Evolutionary conservation across 495 filamentous ascomycete genomes (phyloP), one percentile per base, ranked within the genome.

Genomic region (Sabuloglossum arenarium): DNA sequence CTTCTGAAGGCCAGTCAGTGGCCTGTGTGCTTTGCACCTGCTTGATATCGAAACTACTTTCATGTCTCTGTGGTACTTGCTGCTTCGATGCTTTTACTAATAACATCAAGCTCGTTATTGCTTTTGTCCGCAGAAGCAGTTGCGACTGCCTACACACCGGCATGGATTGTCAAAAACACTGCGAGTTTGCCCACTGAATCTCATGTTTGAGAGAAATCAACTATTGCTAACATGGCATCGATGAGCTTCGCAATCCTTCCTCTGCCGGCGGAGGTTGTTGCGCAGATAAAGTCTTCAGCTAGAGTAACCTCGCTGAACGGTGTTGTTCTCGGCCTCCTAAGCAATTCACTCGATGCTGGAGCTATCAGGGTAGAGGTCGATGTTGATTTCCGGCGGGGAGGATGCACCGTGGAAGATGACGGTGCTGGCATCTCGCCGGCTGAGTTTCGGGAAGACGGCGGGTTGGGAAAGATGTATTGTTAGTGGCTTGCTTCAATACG

Each of bases 271-370:
- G 77, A 90, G 53, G 88, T 87, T 54, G 73, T 79, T 54, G 78
- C 82, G n/a, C 89, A 90, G 63, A 82, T 98, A 66, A 86, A 84
- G 60, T 96, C 90, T 0, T 94, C 89, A 1, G 79, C 77, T 6
- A 72, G 75, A 24, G 84, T 97, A 59, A 84, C 79, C 1, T 79
- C 82, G 29, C 68, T 98, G 49, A 80, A 82, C 60, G 79, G 69
- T 25, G 90, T 86, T 4, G 70, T 88, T 39, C 67, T 77, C 54
- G 84, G 86, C 53, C 71, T 98, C n/a, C 59, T 90, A 8, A 78
- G 85, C 62, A 98, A 98, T 67, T 78, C 87, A 0, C 73, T 98
- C 23, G 91, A 98, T 70, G 86, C 89, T 21, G 68, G 71, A 23
- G 81, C 90, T 19, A 78, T 71, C 37, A 85, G 78, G 56, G 68